These are phyloP conservation scores for Dactylellina cionopaga DNA, from an alignment of 2,329 filamentous ascomycete species.

Conservation along the genomic window DNA sequence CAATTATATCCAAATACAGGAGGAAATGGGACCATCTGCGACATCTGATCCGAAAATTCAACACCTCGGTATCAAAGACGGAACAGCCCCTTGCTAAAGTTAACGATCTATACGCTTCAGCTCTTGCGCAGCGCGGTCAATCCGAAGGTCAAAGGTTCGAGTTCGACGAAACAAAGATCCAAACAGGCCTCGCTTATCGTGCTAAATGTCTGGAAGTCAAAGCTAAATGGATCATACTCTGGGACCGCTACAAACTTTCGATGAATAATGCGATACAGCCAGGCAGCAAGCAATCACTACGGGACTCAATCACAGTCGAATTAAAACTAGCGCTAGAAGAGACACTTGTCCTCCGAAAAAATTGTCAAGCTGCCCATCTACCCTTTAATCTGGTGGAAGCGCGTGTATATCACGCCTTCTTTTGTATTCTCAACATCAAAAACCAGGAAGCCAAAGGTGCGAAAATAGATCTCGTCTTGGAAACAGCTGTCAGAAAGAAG, in stretches of 20 bases:
- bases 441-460: neutral
- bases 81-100: slow-evolving; percentile 45
- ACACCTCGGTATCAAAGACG: slow-evolving; percentile 10
- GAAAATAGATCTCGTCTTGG: neutral
- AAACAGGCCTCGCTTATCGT: slow-evolving; percentile 31
- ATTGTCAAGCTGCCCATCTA: slow-evolving; percentile 16
- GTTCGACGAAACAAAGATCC: slow-evolving; percentile 28
- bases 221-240: slow-evolving; percentile 14
- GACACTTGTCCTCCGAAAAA: neutral
- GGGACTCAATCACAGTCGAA: slow-evolving; percentile 1
- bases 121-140: slow-evolving; percentile 8
- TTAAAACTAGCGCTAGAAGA: neutral
- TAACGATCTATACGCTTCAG: slow-evolving; percentile 23
- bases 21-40: neutral
- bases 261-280: neutral
- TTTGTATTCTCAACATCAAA: slow-evolving; percentile 8
- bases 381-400: slow-evolving; percentile 31
- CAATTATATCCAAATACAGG: slow-evolving; percentile 1
- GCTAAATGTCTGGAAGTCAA: slow-evolving; percentile 19
- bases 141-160: slow-evolving; percentile 1
- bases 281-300: neutral
- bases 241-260: slow-evolving; percentile 26
- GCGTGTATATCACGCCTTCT: slow-evolving; percentile 10
- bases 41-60: slow-evolving; percentile 7
- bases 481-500: slow-evolving; percentile 11